phyloP scores from a whole-genome alignment of 768 basidiomycete genomes.

The Tulasnella sp. region DNA sequence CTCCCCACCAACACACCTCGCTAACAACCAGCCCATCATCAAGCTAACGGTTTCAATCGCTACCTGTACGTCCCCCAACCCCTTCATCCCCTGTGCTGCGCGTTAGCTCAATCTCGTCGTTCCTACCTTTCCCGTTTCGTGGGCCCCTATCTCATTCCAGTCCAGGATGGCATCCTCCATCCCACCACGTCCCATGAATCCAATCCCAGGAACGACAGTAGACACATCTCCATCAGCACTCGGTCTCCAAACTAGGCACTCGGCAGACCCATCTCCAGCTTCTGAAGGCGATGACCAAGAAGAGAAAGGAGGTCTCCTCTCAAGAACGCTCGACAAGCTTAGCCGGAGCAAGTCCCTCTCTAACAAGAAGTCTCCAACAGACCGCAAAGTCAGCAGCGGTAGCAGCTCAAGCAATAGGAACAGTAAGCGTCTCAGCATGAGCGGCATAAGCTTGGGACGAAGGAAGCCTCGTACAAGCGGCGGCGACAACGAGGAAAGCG shows the following conservation, averaged over 20 bases:
- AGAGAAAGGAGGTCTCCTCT: constrained; percentile 7
- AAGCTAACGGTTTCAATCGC: not conserved
- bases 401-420: not conserved
- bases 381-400: not conserved
- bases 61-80: not conserved
- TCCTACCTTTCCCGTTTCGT: not conserved
- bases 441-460: not conserved
- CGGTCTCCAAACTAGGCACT: constrained; percentile 36
- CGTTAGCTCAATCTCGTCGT: not conserved
- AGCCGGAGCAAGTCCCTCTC: constrained; percentile 20
- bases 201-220: constrained; percentile 32
- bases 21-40: not conserved
- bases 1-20: not conserved
- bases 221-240: constrained; percentile 29
- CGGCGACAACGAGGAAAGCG: constrained; percentile 10
- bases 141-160: constrained; percentile 15
- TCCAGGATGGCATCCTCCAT: constrained; percentile 3
- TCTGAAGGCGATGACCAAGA: constrained; percentile 34
- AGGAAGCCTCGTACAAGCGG: constrained; percentile 9
- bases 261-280: constrained; percentile 37
- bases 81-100: not conserved
- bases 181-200: constrained; percentile 31
- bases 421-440: constrained; percentile 19
- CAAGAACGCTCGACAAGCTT: constrained; percentile 24
- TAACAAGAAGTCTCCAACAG: not conserved